Evolutionary conservation across 2,329 filamentous ascomycete genomes (phyloP), one percentile per base, ranked within the genome.

Genomic region (Pestalotiopsis sp.): DNA sequence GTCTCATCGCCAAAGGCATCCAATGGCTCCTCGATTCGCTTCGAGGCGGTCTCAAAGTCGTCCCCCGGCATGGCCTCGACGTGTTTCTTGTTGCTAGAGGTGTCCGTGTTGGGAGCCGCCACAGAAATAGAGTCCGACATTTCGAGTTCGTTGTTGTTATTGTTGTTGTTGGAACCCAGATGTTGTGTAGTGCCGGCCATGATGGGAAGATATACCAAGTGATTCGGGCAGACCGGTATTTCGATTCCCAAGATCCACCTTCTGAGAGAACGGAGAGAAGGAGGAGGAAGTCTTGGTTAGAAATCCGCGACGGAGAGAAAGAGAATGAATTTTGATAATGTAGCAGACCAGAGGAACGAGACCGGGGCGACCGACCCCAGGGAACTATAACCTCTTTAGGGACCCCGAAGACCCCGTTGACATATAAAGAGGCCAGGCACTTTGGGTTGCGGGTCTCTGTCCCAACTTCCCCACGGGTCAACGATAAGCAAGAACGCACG

Each of bases 1-100:
- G 39, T 60, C 14, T 66, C 65, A 13, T 66, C 56, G 20, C 38
- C 52, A 49, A 66, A 60, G 36, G 59, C 59, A 36, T 61, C 59
- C 59, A 61, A 36, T 17, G 59, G 59, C 31, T 36, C 31, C 59
- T 61, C 59, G 36, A 61, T 39, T 13, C 59, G 59, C 31, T 61
- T 61, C 31, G 59, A 61, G 36, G 59, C 59, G 27, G 59, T 61
- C 17, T 61, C 59, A 20, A 36, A 27, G 17, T 61, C 59, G 31
- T 61, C 59, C 4, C 59, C 31, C 27, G 59, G n/a, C 36, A 36
- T 61, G 6, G 25, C 59, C 12, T 61, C 25, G 14, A 38, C 9
- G 13, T 61, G 27, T 31, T 61, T 61, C 12, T 59, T 27, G n/a
- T 61, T 36, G n/a, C 25, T 20, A 17, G 59, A 20, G 12, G n/a